Conservation (phyloP, 208 protist genomes). For the Trypanosoma grayi region DNA sequence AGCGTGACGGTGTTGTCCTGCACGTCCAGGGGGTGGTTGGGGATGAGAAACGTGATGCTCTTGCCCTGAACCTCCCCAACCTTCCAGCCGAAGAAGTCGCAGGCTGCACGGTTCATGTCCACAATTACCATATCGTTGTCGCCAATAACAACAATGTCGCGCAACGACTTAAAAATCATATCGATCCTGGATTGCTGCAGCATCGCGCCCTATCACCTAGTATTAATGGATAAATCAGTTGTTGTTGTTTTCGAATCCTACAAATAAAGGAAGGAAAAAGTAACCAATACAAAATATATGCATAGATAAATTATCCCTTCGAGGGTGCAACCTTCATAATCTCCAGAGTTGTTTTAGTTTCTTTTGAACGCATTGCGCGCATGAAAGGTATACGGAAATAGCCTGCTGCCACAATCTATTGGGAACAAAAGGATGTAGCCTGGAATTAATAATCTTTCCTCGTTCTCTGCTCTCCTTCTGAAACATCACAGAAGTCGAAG, state of each 20-base stretch:
- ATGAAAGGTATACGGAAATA: no score
- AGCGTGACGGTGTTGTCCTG: slow-evolving; percentile 81
- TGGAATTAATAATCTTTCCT: no score
- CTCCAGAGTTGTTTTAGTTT: no score
- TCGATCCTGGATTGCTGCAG: slow-evolving; percentile 76
- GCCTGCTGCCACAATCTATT: no score
- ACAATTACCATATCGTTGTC: slow-evolving; percentile 90
- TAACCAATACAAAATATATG: slow-evolving; percentile 1
- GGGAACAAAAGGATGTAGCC: no score
- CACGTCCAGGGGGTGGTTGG: slow-evolving; percentile 80
- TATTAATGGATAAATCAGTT: neutral
- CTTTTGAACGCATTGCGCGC: no score
- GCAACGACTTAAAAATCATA: slow-evolving; percentile 85
- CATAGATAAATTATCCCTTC: no score
- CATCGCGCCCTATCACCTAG: slow-evolving; percentile 27
- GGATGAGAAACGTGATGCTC: slow-evolving; percentile 88
- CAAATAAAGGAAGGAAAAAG: slow-evolving; percentile 21
- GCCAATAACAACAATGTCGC: slow-evolving; percentile 87
- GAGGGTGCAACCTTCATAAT: no score
- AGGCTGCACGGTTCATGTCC: slow-evolving; percentile 79
- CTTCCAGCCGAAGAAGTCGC: slow-evolving; percentile 76
- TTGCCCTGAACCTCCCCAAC: slow-evolving; percentile 74
- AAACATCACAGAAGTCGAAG: no score
- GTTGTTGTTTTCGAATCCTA: no score
- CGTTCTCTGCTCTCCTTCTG: no score